These are phyloP conservation scores for Lentinula sp. DNA, from an alignment of 768 basidiomycete genomes.

Conservation along the genomic window DNA sequence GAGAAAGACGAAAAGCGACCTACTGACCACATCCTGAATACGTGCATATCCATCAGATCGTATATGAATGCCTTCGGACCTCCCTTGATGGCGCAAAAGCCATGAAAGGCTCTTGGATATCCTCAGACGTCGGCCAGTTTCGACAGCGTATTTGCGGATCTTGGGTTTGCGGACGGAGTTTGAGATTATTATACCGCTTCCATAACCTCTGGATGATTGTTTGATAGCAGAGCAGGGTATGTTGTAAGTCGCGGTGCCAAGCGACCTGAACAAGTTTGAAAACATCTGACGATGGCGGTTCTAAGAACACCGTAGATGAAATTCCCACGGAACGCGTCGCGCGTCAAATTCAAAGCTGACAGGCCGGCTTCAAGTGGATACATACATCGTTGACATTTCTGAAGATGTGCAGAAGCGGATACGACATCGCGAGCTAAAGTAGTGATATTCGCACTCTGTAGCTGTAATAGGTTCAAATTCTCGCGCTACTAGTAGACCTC, in stretches of 20 bases:
- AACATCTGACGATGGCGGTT: neutral
- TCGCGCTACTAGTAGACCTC: too few species aligned
- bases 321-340: neutral
- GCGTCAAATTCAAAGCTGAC: too few species aligned
- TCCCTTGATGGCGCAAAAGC: slow-evolving; percentile 64
- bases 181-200: neutral
- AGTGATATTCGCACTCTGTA: too few species aligned
- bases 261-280: neutral
- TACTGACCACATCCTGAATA: slow-evolving; percentile 55
- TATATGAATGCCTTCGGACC: slow-evolving; percentile 48
- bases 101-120: slow-evolving; percentile 61
- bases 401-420: too few species aligned
- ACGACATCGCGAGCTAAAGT: too few species aligned
- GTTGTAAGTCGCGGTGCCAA: neutral
- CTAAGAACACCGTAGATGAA: too few species aligned
- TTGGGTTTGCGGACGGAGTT: neutral
- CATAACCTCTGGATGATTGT: neutral
- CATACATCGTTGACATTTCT: too few species aligned
- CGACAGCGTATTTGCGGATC: neutral
- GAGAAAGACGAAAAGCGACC: neutral
- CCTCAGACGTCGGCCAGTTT: neutral
- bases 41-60: slow-evolving; percentile 62
- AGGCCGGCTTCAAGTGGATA: too few species aligned
- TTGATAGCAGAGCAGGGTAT: neutral
- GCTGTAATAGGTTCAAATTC: too few species aligned